Base-by-base conservation (phyloP, 2,329 filamentous ascomycete genomes). In the Nothophoma quercina region DNA sequence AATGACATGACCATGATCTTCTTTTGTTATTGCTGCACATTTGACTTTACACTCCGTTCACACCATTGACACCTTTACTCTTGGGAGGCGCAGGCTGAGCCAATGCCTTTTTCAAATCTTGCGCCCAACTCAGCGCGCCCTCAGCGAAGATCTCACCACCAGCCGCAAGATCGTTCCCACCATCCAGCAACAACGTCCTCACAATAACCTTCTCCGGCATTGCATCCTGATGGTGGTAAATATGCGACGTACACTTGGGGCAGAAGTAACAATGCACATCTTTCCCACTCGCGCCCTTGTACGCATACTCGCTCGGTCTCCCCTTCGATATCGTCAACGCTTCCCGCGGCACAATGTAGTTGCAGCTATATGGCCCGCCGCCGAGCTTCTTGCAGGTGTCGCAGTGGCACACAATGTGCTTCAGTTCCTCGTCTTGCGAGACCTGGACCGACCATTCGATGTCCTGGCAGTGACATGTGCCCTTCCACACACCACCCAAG, bases 131-230 rank as follows among this genome's bases (percentile, higher is more conserved):
- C 43, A 75, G 43, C 46, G 67, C 64, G 8, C 70, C 73, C 50
- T 77, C 69, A 0, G 59, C 63, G 51, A 76, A 77, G 13, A 76
- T 76, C 61, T 77, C 74, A 1, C 65, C 69, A 1, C 66, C 68
- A 12, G 70, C 70, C 2, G 64, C 63, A 59, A 76, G 68, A 6
- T 67, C 56, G 15, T 63, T 60, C 7, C 72, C 71, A 7, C 73
- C 69, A 3, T 77, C 73, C 3, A 75, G 63, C 22, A 77, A 52
- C 30, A 75, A 56, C 7, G 73, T 78, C 26, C 74, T 62, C 13
- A 75, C 69, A 43, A 77, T 75, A 18, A 74, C 65, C 47, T 73
- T 73, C 7, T 73, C 73, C 2, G 73, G 71, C 71, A 76, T 74
- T 8, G 68, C 69, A 35, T 72, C 70, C 51, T 75, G 74, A 32